A percentile compares a stretch with the other conserved stretches of the same genome.
phyloP scores from a whole-genome alignment of 495 filamentous ascomycete genomes.

The Penicillium longicatenatum region DNA sequence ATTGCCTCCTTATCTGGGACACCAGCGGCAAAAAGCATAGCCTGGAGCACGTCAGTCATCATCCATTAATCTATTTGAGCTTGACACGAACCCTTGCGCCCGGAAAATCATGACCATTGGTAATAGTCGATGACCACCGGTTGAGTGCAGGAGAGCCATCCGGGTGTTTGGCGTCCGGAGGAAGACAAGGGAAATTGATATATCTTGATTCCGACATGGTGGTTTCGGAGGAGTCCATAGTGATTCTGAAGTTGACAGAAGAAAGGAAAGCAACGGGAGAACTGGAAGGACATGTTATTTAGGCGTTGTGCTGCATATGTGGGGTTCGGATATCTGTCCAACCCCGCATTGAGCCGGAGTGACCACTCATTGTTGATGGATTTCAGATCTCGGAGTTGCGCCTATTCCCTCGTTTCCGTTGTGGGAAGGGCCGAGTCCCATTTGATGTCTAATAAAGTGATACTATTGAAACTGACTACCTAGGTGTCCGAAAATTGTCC shows the following conservation, averaged over 20 bases:
- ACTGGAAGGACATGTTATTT: background rate
- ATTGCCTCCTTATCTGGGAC: slow-evolving; percentile 82
- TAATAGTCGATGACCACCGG: slow-evolving; percentile 70
- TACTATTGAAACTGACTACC: background rate
- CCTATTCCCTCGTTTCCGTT: slow-evolving; percentile 14
- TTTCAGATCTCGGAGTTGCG: slow-evolving; percentile 32
- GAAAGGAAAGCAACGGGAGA: background rate
- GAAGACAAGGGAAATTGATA: slow-evolving; percentile 62
- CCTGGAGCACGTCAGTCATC: slow-evolving; percentile 47
- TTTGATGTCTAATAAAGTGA: background rate
- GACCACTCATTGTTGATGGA: slow-evolving; percentile 24
- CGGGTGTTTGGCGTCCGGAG: slow-evolving; percentile 54
- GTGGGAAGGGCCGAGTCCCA: background rate
- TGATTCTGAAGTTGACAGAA: background rate
- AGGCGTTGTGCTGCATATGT: background rate
- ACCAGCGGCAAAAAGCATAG: slow-evolving; percentile 95
- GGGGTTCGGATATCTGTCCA: slow-evolving; percentile 26
- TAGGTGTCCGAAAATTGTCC: too few relatives aligned
- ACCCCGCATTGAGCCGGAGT: slow-evolving; percentile 18
- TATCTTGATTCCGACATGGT: slow-evolving; percentile 53
- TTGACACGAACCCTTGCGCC: slow-evolving; percentile 71
- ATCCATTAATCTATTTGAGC: background rate
- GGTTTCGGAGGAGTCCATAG: background rate
- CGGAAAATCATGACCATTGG: slow-evolving; percentile 86
- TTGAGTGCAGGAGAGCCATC: slow-evolving; percentile 70